These are phyloP conservation scores for Hygrophila difformis DNA, from an alignment of 257 asterid species.

Conservation along the genomic window DNA sequence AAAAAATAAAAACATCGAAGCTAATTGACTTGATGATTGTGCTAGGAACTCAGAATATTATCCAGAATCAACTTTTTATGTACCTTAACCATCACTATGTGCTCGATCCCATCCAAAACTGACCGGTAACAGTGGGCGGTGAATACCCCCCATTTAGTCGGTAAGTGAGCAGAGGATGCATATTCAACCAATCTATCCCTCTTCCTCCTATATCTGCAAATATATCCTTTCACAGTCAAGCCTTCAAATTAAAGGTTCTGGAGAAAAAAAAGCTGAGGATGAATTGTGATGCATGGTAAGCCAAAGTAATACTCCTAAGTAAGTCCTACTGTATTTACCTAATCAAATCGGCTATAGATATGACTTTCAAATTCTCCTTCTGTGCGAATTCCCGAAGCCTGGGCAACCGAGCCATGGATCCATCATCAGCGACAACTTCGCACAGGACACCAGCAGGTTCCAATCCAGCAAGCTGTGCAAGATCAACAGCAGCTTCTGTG, in stretches of 20 bases:
- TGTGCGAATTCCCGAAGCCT: conserved; percentile 57
- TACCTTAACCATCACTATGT: conserved; percentile 98
- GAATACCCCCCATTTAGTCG: conserved; percentile 96
- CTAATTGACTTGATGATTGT: no score
- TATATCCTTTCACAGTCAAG: conserved; percentile 14
- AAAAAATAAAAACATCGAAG: not conserved
- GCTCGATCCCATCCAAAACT: conserved; percentile 87
- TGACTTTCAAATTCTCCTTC: conserved; percentile 62
- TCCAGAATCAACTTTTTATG: conserved; percentile 15
- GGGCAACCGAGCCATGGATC: conserved; percentile 97
- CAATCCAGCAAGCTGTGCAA: conserved; percentile 73
- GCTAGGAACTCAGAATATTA: no score
- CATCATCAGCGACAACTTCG: conserved; percentile 96
- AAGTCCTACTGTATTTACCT: conserved; percentile 32
- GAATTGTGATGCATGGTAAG: no score
- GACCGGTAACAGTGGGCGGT: conserved; percentile 79
- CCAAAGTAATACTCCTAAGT: no score
- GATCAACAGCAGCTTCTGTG: conserved; percentile 97
- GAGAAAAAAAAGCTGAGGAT: not conserved
- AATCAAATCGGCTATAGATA: conserved; percentile 87
- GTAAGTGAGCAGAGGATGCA: conserved; percentile 86
- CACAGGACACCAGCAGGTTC: conserved; percentile 84
- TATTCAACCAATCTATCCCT: conserved; percentile 79
- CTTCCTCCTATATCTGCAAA: conserved; percentile 84
- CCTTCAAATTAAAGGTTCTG: not conserved